These are phyloP conservation scores for Aspergillus quadrilineatus DNA, from an alignment of 2,329 filamentous ascomycete species.

Conservation along the genomic window DNA sequence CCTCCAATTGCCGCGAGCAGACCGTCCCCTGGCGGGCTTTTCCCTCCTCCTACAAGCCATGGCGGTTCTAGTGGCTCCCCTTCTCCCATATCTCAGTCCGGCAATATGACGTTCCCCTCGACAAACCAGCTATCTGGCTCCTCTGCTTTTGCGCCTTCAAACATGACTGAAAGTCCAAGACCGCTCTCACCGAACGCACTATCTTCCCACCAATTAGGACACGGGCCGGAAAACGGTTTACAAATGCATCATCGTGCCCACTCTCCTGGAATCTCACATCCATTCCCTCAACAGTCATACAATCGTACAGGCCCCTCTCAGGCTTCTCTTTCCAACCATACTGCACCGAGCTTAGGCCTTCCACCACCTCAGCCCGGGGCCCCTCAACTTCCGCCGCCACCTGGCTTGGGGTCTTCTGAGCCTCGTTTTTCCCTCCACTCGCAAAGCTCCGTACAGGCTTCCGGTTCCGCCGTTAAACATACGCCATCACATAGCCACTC, in stretches of 20 bases:
- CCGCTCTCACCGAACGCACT: constrained; percentile 59
- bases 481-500: constrained; percentile 36
- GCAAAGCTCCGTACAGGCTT: constrained; percentile 35
- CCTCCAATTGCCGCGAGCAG: constrained; percentile 63
- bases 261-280: constrained; percentile 44
- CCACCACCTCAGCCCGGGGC: constrained; percentile 40
- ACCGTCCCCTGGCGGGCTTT: constrained; percentile 56
- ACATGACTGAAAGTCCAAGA: constrained; percentile 84
- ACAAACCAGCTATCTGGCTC: constrained; percentile 44
- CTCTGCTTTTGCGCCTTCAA: constrained; percentile 68
- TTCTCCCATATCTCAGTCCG: constrained; percentile 51
- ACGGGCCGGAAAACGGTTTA: constrained; percentile 34
- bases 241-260: constrained; percentile 42
- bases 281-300: constrained; percentile 41
- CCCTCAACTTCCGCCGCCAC: constrained; percentile 46
- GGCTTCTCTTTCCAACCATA: constrained; percentile 25
- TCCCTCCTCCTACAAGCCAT: constrained; percentile 61
- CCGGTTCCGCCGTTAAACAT: constrained; percentile 36
- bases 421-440: constrained; percentile 44
- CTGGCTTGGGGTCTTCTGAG: constrained; percentile 44
- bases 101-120: constrained; percentile 41
- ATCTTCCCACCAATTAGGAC: constrained; percentile 39
- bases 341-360: constrained; percentile 31
- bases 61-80: constrained; percentile 56
- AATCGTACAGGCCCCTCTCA: constrained; percentile 25